Evolutionary conservation across 1,284 basidiomycete species (phyloP), one percentile per base, ranked within the genome.

Genomic region (Sanguinoderma infundibulare): DNA sequence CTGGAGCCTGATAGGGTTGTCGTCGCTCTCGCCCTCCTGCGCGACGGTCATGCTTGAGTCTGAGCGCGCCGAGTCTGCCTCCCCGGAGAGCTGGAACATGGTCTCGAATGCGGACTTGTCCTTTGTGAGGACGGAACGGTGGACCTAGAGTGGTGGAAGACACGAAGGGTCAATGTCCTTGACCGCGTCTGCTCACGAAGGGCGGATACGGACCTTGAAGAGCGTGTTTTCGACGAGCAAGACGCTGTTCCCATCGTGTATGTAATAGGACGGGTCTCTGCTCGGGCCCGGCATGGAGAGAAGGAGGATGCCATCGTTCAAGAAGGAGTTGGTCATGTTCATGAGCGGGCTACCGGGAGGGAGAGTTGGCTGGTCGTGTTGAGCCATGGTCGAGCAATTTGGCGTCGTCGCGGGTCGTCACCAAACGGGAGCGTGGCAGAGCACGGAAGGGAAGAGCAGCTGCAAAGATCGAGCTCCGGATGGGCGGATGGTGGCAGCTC

Each of bases 181-280:
- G 30, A 12, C 22, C 14, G 2, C 10, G 9, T 22, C 49, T 10
- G n/a, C 30, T n/a, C 12, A 7, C 36, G 6, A 10, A 1, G 36
- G 24, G 8, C 17, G 5, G 26, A 26, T 34, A 20, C 82, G 35
- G 65, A 88, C 89, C 69, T 87, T 90, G 74, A 90, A 90, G 53
- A 90, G 70, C 1, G 81, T 85, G 67, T 86, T 81, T 63, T 83
- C 79, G 5, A 89, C 81, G 28, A 82, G 74, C 30, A 89, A 67
- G 5, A 88, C 77, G 63, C 83, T 87, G 66, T 85, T 87, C 34
- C 87, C 87, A 67, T 89, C 87, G 46, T 80, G 73, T 60, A 87
- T 79, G 67, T 82, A 82, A 67, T 75, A 83, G 12, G 66, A 65
- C n/a, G 70, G 59, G 59, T 82, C 81, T 52, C 78, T 74, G 20